Percentiles rank a stretch among this genome's conserved stretches.
Conservation (phyloP, 2,329 filamentous ascomycete species). For the Ophiocordyceps camponoti-leonardi region DNA sequence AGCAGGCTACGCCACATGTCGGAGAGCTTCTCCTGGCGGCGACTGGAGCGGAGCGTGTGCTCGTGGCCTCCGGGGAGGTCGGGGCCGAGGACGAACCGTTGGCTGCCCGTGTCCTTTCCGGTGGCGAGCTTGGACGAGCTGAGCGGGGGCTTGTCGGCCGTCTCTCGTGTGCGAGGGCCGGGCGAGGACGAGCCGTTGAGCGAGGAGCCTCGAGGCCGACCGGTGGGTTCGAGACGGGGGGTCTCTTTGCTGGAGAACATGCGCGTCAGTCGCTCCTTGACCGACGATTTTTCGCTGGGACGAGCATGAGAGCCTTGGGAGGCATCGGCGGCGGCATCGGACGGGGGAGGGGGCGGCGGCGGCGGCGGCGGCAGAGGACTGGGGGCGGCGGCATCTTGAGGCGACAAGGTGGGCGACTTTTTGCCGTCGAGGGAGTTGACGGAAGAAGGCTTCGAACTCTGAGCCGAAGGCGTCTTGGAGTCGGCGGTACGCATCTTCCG, state of each 20-base stretch:
- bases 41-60: constrained; percentile 76
- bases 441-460: constrained; percentile 31
- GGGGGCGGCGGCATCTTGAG: constrained; percentile 20
- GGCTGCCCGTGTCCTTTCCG: constrained; percentile 16
- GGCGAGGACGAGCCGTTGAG: constrained; percentile 17
- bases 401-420: constrained; percentile 21
- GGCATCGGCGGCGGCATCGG: constrained; percentile 5
- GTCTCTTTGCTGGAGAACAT: constrained; percentile 47
- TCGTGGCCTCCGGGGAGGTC: constrained; percentile 55
- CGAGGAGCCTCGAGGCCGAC: constrained; percentile 18
- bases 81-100: constrained; percentile 33
- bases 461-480: constrained; percentile 21
- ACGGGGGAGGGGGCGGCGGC: constrained; percentile 1
- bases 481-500: constrained; percentile 17
- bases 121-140: constrained; percentile 13
- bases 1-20: constrained; percentile 82
- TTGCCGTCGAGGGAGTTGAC: constrained; percentile 28
- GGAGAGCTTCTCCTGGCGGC: constrained; percentile 84
- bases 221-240: constrained; percentile 13
- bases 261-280: constrained; percentile 46
- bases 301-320: constrained; percentile 12
- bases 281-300: constrained; percentile 36
- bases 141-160: constrained; percentile 7
- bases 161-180: constrained; percentile 22
- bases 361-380: constrained; percentile 13